A percentile compares a stretch with the other conserved stretches of the same genome.
Evolutionary conservation across 345 rosid genomes (phyloP).

Genomic region (Lepidium aucheri): DNA sequence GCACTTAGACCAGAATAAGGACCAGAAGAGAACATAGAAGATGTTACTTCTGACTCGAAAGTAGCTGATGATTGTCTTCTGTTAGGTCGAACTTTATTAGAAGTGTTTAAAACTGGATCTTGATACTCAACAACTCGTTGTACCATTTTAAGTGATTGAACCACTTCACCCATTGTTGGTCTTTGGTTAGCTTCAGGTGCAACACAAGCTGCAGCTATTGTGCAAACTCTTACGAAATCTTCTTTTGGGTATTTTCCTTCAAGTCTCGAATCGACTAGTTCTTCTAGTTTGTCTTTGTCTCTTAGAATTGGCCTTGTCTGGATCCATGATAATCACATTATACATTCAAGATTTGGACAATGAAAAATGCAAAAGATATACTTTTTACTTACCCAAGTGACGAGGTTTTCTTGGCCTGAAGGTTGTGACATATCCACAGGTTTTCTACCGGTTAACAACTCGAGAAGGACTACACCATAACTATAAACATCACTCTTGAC

Average conservation of each 20-base stretch:
- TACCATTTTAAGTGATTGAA: slow-evolving; percentile 98
- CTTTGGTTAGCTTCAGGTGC: slow-evolving; percentile 92
- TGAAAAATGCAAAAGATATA: not conserved
- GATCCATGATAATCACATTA: slow-evolving; percentile 8
- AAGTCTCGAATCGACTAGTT: slow-evolving; percentile 74
- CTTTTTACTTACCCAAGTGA: slow-evolving; percentile 74
- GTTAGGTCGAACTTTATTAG: slow-evolving; percentile 50
- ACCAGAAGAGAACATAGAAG: slow-evolving; percentile 96
- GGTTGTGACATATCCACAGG: slow-evolving; percentile 99
- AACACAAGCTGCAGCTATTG: slow-evolving; percentile 97
- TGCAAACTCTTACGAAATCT: slow-evolving; percentile 86
- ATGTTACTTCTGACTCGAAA: slow-evolving; percentile 88
- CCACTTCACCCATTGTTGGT: slow-evolving; percentile 99
- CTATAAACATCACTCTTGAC: slow-evolving; percentile 99
- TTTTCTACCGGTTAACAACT: slow-evolving; percentile 85
- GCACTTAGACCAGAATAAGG: slow-evolving; percentile 81
- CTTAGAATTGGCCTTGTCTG: slow-evolving; percentile 97
- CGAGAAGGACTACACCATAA: slow-evolving; percentile 95
- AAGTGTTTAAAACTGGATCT: slow-evolving; percentile 36
- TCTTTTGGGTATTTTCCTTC: slow-evolving; percentile 85
- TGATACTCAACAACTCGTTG: slow-evolving; percentile 77
- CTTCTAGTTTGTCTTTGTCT: slow-evolving; percentile 87
- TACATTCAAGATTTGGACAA: not conserved
- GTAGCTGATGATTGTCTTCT: slow-evolving; percentile 79
- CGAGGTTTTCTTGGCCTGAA: slow-evolving; percentile 96